A percentile compares a stretch with the other conserved stretches of the same genome.
These are phyloP conservation scores for Phytophthora boehmeriae DNA, from an alignment of 352 stramenopile species.

Conservation along the genomic window DNA sequence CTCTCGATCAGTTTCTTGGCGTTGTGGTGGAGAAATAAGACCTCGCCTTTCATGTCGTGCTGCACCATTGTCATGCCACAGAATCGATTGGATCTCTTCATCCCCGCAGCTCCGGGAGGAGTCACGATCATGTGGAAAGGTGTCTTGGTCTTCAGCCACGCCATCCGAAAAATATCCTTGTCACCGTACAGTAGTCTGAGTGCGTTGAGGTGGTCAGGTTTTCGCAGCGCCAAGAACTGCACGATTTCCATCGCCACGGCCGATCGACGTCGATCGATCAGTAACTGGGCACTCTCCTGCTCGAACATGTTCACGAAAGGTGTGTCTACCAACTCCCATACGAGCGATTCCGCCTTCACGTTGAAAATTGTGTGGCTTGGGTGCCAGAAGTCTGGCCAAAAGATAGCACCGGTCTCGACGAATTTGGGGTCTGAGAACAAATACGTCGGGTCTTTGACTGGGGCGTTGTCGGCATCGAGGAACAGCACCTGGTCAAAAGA, in stretches of 20 bases:
- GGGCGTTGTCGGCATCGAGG: slow-evolving; percentile 59
- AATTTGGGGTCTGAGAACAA: slow-evolving; percentile 49
- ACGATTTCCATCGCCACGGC: slow-evolving; percentile 32
- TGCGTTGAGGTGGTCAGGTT: slow-evolving; percentile 31
- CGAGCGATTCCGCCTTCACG: slow-evolving; percentile 45
- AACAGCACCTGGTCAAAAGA: slow-evolving; percentile 50
- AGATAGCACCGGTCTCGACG: slow-evolving; percentile 42
- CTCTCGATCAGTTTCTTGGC: slow-evolving; percentile 35
- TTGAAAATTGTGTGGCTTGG: slow-evolving; percentile 63
- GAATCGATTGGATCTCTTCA: slow-evolving; percentile 38
- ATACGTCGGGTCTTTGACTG: slow-evolving; percentile 52
- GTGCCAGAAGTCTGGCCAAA: slow-evolving; percentile 77
- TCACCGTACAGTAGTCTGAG: slow-evolving; percentile 52
- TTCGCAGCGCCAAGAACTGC: slow-evolving; percentile 44
- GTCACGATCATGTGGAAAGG: slow-evolving; percentile 55
- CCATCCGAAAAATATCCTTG: slow-evolving; percentile 60
- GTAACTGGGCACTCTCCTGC: slow-evolving; percentile 61
- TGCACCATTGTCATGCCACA: slow-evolving; percentile 62
- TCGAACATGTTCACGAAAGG: slow-evolving; percentile 63
- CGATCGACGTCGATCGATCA: slow-evolving; percentile 45
- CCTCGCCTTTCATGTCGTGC: slow-evolving; percentile 33
- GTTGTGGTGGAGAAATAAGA: slow-evolving; percentile 63
- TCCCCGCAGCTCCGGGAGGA: slow-evolving; percentile 37
- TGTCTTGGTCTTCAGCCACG: slow-evolving; percentile 51
- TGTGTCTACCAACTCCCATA: slow-evolving; percentile 54